Conservation (phyloP, 192 early-diverging fungal species). For the Podila horticola region DNA sequence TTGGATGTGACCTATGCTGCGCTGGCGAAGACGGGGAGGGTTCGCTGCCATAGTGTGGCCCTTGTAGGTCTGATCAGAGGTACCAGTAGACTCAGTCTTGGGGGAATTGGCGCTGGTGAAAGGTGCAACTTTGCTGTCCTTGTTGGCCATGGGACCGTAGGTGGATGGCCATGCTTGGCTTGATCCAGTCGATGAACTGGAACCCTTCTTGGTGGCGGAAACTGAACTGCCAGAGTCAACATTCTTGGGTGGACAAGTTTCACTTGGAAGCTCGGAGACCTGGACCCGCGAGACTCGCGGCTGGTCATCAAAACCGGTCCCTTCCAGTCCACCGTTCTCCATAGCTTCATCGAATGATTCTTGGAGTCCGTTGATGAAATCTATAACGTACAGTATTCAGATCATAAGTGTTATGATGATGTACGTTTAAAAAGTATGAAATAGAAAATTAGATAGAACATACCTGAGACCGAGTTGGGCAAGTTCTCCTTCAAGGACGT, state of each 20-base stretch:
- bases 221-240: too few relatives aligned
- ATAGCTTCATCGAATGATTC: constrained; percentile 11
- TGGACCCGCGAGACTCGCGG: neutral
- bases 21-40: constrained; percentile 16
- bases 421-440: neutral
- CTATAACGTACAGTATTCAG: neutral
- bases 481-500: constrained; percentile 10
- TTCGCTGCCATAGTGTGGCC: constrained; percentile 8
- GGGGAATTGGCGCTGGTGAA: too few relatives aligned
- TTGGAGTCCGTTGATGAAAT: neutral
- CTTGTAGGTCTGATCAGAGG: neutral
- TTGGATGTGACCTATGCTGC: constrained; percentile 12
- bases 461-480: constrained; percentile 8
- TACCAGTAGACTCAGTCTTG: neutral
- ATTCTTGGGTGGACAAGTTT: neutral
- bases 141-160: neutral
- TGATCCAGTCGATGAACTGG: too few relatives aligned
- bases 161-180: neutral
- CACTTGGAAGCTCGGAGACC: neutral
- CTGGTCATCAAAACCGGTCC: constrained; percentile 9
- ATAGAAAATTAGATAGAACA: neutral
- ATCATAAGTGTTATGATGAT: neutral
- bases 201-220: too few relatives aligned
- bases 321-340: constrained; percentile 8
- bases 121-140: neutral